Evolutionary conservation across 345 rosid genomes (phyloP), one percentile per base, ranked within the genome.

Genomic region (Rhizophora mangle): DNA sequence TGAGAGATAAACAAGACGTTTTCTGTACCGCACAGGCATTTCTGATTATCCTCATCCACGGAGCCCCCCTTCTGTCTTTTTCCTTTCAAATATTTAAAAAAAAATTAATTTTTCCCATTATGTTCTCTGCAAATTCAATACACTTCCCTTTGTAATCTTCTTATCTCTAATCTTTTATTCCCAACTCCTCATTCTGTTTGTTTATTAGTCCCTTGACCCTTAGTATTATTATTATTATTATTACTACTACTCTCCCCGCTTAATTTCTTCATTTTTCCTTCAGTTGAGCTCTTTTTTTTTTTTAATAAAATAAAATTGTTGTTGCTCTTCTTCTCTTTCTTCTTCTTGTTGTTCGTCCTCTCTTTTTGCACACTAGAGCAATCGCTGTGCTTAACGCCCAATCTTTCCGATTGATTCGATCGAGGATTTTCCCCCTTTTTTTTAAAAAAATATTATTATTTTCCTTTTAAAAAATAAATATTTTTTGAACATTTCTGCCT

Each of bases 1-100:
- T 60, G 81, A 92, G 81, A 92, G 86, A 89, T 67, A 22, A 20
- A 22, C 39, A 24, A 5, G 72, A 5, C 37, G 37, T 34, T 71
- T 70, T 83, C 66, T 74, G 86, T 62, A 76, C 87, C 87, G 88
- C 85, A 78, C 63, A 34, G 7, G 37, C 37, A 85, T 80, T 78
- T 62, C 49, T 64, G 61, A 26, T 34, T 34, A 64, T 74, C 91
- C 97, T 88, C 88, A 89, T 32, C 36, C 36, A 5, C 36, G 1
- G 6, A 32, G 36, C 36, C 1, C 36, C 36, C 7, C 6, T 6
- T 32, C n/a, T 6, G 6, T 34, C 36, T 30, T 5, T 30, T 1
- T 32, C 6, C 7, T 7, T 34, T 7, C 7, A 31, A 24, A 24
- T 24, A 24, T 5, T 6, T 31, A 31, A 31, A 4, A 0, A 4